Percentiles rank a stretch among this genome's conserved stretches.
Conservation (phyloP, 148 eudicot species). For the Camellia sinensis region DNA sequence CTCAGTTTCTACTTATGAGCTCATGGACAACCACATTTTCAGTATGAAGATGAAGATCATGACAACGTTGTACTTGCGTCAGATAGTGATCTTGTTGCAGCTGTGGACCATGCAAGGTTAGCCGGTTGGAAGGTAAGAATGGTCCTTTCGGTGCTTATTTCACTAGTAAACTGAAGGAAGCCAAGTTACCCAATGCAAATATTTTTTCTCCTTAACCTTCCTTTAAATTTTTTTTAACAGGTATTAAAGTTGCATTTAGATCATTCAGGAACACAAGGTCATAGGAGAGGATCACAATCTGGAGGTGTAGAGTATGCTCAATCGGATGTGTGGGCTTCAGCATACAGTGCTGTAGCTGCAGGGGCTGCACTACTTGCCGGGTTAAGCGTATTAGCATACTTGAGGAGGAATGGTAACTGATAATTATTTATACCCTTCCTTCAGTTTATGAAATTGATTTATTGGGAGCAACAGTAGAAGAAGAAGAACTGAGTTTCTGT, state of each 20-base stretch:
- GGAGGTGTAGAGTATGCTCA: conserved; percentile 58
- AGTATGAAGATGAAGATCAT: conserved; percentile 97
- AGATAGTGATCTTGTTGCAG: conserved; percentile 89
- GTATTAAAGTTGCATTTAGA: conserved; percentile 76
- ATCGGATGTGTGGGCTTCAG: conserved; percentile 79
- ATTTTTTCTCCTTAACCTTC: too few relatives aligned
- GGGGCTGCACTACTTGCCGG: conserved; percentile 92
- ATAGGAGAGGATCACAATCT: conserved; percentile 43
- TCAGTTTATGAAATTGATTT: too few relatives aligned
- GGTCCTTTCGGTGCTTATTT: not conserved
- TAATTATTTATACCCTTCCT: not conserved
- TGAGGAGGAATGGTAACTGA: conserved; percentile 48
- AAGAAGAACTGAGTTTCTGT: not conserved
- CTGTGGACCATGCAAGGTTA: conserved; percentile 86
- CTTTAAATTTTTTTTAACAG: conserved; percentile 28
- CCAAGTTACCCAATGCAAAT: not conserved
- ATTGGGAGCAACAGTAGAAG: not conserved
- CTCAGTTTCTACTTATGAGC: conserved; percentile 15
- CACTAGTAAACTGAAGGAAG: not conserved
- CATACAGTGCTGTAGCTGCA: conserved; percentile 88
- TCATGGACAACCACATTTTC: conserved; percentile 21
- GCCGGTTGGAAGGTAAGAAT: conserved; percentile 85
- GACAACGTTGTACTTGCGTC: conserved; percentile 85
- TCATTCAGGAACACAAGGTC: conserved; percentile 43
- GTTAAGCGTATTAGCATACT: conserved; percentile 69